Evolutionary conservation across 352 stramenopile genomes (phyloP), one percentile per base, ranked within the genome.

Genomic region (Phytophthora rubi): DNA sequence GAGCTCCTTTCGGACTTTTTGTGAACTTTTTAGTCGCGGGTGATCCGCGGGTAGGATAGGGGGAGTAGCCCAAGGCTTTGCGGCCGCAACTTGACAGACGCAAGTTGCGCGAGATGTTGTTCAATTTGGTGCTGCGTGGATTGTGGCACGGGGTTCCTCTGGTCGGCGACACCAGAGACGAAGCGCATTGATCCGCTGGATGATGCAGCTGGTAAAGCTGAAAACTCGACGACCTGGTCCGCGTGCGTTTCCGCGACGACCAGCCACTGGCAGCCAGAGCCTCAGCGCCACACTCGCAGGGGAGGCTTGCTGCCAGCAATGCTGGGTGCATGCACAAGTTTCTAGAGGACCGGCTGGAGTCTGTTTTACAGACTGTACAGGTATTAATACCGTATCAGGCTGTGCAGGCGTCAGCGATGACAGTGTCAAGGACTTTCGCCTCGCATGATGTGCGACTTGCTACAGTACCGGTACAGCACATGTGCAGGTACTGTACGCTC

Each of bases 11-110:
- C 51, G 62, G 6, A 39, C 62, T 7, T 58, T 68, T 35, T 67
- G 21, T 57, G 28, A n/a, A 5, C 39, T 35, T 62, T 60, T 57
- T 72, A 63, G 51, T 72, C 65, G 65, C 51, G 21, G 21, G 13
- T 12, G 45, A 42, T 56, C 35, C 28, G 61, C 28, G 61, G 65
- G 52, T n/a, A n/a, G n/a, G n/a, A n/a, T 12, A 59, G 47, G 63
- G 59, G 65, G 65, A 68, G 37, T 26, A 51, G 42, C 9, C n/a
- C 13, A 15, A 28, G n/a, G 65, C 52, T 72, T 68, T 72, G 65
- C 57, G 4, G 33, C 21, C 10, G 35, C 10, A 42, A 28, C 45
- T 30, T n/a, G 28, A 28, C 2, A 15, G 26, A 30, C 26, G 26
- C 26, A 30, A 5, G 28, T 30, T 30, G 28, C 28, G 28, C 3